These are phyloP conservation scores for Dendrocalamus latiflorus DNA, from an alignment of 202 grass and related monocot genomes.

Conservation along the genomic window DNA sequence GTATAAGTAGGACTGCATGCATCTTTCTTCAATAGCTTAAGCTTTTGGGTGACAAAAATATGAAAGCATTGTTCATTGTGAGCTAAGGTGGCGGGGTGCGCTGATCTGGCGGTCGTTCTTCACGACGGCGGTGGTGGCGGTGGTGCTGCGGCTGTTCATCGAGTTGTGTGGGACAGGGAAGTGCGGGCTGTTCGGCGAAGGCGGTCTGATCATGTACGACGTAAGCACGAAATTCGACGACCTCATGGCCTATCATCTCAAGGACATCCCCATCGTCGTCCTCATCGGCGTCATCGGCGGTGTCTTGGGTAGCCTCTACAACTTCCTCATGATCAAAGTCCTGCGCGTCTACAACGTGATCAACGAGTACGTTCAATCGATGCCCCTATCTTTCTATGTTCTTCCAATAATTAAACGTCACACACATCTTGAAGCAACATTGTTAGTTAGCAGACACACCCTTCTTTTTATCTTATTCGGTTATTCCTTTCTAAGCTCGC, in stretches of 20 bases:
- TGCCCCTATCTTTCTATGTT: background rate
- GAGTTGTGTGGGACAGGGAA: slow-evolving; percentile 56
- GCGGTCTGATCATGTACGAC: slow-evolving; percentile 93
- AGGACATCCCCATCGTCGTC: slow-evolving; percentile 78
- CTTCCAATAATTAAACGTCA: background rate
- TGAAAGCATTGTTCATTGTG: too few relatives aligned
- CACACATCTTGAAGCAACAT: too few relatives aligned
- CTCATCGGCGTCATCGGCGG: slow-evolving; percentile 80
- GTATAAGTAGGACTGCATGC: too few relatives aligned
- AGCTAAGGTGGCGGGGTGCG: slow-evolving; percentile 93
- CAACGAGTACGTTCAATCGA: slow-evolving; percentile 51
- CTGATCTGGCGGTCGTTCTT: slow-evolving; percentile 92
- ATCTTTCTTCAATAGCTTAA: too few relatives aligned
- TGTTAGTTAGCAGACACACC: too few relatives aligned
- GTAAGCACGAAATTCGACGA: slow-evolving; percentile 50
- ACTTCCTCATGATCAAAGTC: slow-evolving; percentile 72
- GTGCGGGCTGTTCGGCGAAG: slow-evolving; percentile 72
- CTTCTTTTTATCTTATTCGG: too few relatives aligned
- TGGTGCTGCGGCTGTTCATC: slow-evolving; percentile 69
- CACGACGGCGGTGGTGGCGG: slow-evolving; percentile 82
- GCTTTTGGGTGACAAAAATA: background rate
- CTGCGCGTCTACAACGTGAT: slow-evolving; percentile 54
- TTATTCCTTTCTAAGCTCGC: background rate
- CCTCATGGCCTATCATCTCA: slow-evolving; percentile 66
- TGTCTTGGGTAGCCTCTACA: slow-evolving; percentile 66